Base-by-base conservation (phyloP, 495 filamentous ascomycete genomes). In the Xylaria nigripes region DNA sequence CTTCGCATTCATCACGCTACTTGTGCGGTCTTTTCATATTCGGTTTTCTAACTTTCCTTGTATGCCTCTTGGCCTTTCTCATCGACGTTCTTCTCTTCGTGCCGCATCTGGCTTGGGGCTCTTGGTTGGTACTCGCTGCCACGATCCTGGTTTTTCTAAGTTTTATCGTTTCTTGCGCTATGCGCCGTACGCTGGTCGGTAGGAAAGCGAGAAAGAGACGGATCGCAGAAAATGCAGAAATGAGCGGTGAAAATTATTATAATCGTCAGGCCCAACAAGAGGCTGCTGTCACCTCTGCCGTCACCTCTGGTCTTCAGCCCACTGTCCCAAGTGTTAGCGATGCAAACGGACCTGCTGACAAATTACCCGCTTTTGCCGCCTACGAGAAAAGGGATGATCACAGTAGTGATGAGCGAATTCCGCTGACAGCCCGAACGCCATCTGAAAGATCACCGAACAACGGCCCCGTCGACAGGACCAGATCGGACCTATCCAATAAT, bases 31-130 rank as follows among this genome's bases (percentile, higher is more conserved):
- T 98, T 9, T 81, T 97, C 47, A 90, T 97, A 46, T 76, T 96
- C 48, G 84, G 86, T 30, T 79, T 97, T 50, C 79, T 94, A 41
- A 91, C 90, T 4, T 81, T 96, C 29, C 73, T 98, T 36, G 81
- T 92, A 52, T 83, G 88, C 22, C 78, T 97, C 9, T 75, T 97
- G 22, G 86, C 90, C 19, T 97, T 98, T 70, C 75, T 98, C 48
- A 83, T 96, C 55, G 93, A 98, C 68, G 87, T 98, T n/a, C 70
- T 98, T 30, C 80, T 98, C 16, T 98, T 98, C 65, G 87, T 96
- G 22, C 93, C 93, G 30, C 93, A 97, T 71, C 67, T 96, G 68
- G 78, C 82, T 62, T 97, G 91, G 90, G 93, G 89, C 58, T 91
- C 91, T 55, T 98, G 91, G 81, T 81, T 98, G 55, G 93, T 97